phyloP scores from a whole-genome alignment of 257 asterid genomes.

The Lithospermum erythrorhizon region DNA sequence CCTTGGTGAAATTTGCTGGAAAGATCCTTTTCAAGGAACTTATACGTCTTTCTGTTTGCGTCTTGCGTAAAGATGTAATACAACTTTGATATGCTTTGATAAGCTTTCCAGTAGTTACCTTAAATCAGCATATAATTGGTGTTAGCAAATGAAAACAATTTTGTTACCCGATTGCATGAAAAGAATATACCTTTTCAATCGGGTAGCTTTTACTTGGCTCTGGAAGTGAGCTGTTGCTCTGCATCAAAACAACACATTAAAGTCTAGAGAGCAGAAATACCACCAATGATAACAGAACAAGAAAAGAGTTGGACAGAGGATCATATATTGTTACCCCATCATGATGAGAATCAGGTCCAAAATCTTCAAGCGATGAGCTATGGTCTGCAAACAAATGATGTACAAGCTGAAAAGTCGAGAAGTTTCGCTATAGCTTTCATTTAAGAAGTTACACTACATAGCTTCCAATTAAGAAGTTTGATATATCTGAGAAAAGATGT shows the following conservation, averaged over 20 bases:
- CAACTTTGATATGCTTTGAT: constrained; percentile 63
- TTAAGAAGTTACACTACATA: no score
- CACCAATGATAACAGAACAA: background rate
- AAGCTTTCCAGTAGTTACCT: constrained; percentile 68
- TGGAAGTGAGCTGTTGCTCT: constrained; percentile 33
- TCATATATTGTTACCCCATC: constrained; percentile 13
- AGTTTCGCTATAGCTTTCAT: no score
- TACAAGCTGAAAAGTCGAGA: background rate
- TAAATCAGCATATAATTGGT: constrained; percentile 14
- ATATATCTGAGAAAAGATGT: no score
- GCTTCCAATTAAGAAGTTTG: no score
- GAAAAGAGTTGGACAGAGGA: background rate
- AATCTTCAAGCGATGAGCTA: constrained; percentile 21
- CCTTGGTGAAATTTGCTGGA: constrained; percentile 85
- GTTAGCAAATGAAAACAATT: background rate
- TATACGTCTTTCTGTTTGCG: constrained; percentile 54
- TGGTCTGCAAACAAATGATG: constrained; percentile 44
- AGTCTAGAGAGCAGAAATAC: background rate
- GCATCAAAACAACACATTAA: constrained; percentile 15
- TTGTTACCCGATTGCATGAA: background rate
- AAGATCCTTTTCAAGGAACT: constrained; percentile 53
- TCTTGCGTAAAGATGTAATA: constrained; percentile 34
- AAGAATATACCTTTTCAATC: constrained; percentile 6
- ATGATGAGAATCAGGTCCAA: constrained; percentile 26
- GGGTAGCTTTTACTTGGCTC: constrained; percentile 25